phyloP scores from a whole-genome alignment of 176 grass and related monocot genomes.

The Oryza glaberrima region DNA sequence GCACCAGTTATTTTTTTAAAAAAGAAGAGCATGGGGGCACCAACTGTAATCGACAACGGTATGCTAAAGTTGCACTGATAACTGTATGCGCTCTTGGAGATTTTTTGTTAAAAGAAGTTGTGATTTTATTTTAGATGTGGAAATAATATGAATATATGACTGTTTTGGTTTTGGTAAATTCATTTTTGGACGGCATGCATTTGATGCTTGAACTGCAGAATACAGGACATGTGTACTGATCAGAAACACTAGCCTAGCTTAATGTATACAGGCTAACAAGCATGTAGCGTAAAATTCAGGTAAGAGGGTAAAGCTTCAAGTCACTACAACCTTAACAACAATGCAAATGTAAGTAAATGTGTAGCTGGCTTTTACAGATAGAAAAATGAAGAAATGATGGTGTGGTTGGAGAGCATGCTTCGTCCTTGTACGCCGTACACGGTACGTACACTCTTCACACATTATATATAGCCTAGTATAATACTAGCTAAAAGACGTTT shows the following conservation, averaged over 20 bases:
- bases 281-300: neutral
- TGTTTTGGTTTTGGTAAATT: no score
- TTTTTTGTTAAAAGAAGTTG: no score
- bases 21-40: no score
- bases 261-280: neutral
- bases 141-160: no score
- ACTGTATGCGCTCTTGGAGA: no score
- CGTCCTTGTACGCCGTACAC: neutral
- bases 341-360: neutral
- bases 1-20: no score
- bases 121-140: no score
- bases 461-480: neutral
- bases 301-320: neutral
- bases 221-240: neutral
- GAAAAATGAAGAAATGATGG: neutral
- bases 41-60: no score
- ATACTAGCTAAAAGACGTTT: slow-evolving; percentile 43
- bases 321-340: neutral
- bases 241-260: neutral
- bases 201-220: neutral
- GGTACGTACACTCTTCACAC: neutral
- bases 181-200: neutral
- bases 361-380: neutral
- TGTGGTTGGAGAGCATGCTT: neutral
- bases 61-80: no score